A percentile compares a stretch with the other conserved stretches of the same genome.
Evolutionary conservation across 345 rosid species (phyloP).

Genomic region (Jatropha curcas): DNA sequence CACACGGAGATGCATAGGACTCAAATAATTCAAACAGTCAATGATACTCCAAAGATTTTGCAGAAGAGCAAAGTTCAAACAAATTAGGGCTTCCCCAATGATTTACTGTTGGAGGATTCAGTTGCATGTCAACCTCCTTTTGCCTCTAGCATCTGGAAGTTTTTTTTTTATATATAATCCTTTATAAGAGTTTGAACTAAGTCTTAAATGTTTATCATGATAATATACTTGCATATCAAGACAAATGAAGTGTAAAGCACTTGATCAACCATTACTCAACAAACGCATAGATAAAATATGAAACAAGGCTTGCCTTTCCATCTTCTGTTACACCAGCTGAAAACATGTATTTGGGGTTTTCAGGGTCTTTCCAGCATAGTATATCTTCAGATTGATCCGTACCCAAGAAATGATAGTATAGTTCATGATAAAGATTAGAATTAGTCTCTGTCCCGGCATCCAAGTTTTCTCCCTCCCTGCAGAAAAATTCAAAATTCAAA

Average conservation of each 20-base stretch:
- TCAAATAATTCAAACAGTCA: neutral
- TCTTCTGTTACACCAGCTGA: slow-evolving; percentile 71
- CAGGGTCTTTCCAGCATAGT: slow-evolving; percentile 86
- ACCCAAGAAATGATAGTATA: slow-evolving; percentile 81
- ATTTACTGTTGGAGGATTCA: neutral
- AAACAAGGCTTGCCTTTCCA: slow-evolving; percentile 62
- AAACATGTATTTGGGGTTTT: slow-evolving; percentile 65
- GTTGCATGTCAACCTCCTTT: neutral
- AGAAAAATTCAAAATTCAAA: slow-evolving; percentile 8
- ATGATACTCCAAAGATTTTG: neutral
- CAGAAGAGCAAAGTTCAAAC: neutral
- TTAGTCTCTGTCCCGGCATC: slow-evolving; percentile 97
- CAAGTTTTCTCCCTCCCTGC: slow-evolving; percentile 69
- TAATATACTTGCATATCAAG: neutral
- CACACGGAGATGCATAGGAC: neutral
- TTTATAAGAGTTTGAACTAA: too few relatives aligned
- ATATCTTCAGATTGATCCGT: slow-evolving; percentile 79
- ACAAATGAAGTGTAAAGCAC: neutral
- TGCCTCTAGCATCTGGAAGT: neutral
- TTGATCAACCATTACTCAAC: neutral
- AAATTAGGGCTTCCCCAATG: neutral
- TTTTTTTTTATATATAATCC: too few relatives aligned
- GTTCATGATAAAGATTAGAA: slow-evolving; percentile 73
- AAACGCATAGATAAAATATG: neutral
- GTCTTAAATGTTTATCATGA: neutral